phyloP scores from a whole-genome alignment of 306 rosid genomes.

The Cotoneaster glaucophyllus region DNA sequence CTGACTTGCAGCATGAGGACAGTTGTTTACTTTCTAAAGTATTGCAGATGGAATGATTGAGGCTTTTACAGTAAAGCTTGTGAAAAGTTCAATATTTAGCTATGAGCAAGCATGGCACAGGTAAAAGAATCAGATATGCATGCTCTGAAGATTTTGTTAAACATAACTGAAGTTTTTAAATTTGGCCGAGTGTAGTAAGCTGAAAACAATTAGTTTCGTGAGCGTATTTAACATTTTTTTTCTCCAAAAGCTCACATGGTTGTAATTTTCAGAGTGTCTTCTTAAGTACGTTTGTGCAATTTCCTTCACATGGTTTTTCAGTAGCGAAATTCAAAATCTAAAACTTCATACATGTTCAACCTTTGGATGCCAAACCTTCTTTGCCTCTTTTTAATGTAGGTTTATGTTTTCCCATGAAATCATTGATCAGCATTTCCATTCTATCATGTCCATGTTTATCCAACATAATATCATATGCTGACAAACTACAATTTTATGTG shows the following conservation, averaged over 20 bases:
- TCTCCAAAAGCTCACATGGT: neutral
- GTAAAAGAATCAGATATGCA: slow-evolving; percentile 33
- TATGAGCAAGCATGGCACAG: slow-evolving; percentile 99
- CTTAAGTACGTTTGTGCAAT: neutral
- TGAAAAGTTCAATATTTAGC: slow-evolving; percentile 88
- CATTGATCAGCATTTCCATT: neutral
- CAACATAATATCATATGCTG: neutral
- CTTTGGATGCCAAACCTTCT: neutral
- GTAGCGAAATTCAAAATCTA: neutral
- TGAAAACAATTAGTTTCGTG: neutral
- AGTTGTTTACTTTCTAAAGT: slow-evolving; percentile 32
- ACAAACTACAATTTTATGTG: neutral
- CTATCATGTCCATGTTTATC: neutral
- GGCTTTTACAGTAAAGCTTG: slow-evolving; percentile 70
- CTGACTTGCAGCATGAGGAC: slow-evolving; percentile 13
- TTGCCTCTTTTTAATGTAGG: neutral
- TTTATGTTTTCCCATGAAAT: neutral
- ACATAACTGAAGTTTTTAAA: neutral
- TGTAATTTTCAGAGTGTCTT: neutral
- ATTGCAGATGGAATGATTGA: slow-evolving; percentile 64
- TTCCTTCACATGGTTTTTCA: neutral
- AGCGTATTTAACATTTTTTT: neutral
- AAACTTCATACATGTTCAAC: neutral
- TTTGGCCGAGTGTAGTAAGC: neutral
- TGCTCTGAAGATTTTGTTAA: slow-evolving; percentile 3